Evolutionary conservation across 2,329 filamentous ascomycete species (phyloP), one percentile per base, ranked within the genome.

Genomic region (Exophiala sp.): DNA sequence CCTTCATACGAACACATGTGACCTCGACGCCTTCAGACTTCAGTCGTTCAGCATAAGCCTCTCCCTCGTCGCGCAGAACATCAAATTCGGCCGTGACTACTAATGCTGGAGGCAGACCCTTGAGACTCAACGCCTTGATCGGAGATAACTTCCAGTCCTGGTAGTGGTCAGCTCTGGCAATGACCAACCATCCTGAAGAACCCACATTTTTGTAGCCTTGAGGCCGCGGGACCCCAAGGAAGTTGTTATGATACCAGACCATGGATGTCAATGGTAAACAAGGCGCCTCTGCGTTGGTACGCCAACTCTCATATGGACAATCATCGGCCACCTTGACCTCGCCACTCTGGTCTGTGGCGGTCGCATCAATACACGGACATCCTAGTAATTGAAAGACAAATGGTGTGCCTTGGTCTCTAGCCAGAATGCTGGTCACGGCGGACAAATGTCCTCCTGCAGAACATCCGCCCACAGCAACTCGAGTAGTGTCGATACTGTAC

Each of bases 91-190:
- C 71, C 1, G 69, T 73, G 47, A 67, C 65, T 14, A 73, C 63
- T 43, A 73, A 56, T 3, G 72, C 71, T 3, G 71, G 70, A 9
- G 72, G 71, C 32, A 74, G 54, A 41, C 65, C 61, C 9, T 60
- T 47, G 36, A 73, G 71, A 44, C 65, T 65, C 2, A 67, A 63
- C 3, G 71, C 66, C 12, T 68, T 57, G n/a, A 74, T 72, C 3
- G 71, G 71, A 3, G 71, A 72, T 40, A 73, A 71, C 48, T 69
- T 72, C 71, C 71, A 73, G 54, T 73, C 68, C 69, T 72, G 43
- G 21, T 24, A 24, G 21, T 6, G 3, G 21, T 24, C 21, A 24
- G 21, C 21, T 24, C 21, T 24, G 21, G 21, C 21, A 24, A 24
- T 6, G 21, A 24, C 21, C 21, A n/a, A n/a, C n/a, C n/a, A n/a